Evolutionary conservation across 1,284 basidiomycete species (phyloP).

Genomic region (Irpex sp.): DNA sequence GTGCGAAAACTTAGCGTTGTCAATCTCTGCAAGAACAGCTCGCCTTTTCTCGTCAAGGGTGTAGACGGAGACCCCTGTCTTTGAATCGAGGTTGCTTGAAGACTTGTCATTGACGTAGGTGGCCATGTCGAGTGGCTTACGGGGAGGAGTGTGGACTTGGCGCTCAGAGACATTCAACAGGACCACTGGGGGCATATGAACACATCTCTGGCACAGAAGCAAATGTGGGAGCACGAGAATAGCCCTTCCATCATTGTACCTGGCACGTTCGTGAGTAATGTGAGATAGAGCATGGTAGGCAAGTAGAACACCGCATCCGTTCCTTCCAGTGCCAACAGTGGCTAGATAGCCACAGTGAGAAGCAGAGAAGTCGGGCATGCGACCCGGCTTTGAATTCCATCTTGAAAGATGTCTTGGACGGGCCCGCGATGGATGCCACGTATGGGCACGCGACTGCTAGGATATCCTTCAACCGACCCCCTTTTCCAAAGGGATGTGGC

Average conservation of each 20-base stretch:
- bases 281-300: too few relatives aligned
- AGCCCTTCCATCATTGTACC: conserved; percentile 5
- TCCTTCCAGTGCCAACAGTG: too few relatives aligned
- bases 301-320: too few relatives aligned
- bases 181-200: neutral
- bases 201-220: neutral
- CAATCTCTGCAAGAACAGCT: conserved; percentile 49
- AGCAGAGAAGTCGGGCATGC: too few relatives aligned
- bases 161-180: neutral
- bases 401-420: too few relatives aligned
- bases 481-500: too few relatives aligned
- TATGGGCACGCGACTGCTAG: too few relatives aligned
- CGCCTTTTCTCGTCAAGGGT: conserved; percentile 36
- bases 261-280: conserved; percentile 16
- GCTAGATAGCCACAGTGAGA: too few relatives aligned
- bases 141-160: conserved; percentile 9
- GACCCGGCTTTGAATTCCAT: too few relatives aligned
- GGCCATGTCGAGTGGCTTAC: conserved; percentile 11
- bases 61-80: conserved; percentile 3
- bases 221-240: neutral
- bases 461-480: too few relatives aligned
- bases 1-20: conserved; percentile 50
- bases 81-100: conserved; percentile 11
- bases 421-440: too few relatives aligned
- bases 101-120: conserved; percentile 16